Evolutionary conservation across 306 rosid genomes (phyloP).

Genomic region (Quillaja saponaria): DNA sequence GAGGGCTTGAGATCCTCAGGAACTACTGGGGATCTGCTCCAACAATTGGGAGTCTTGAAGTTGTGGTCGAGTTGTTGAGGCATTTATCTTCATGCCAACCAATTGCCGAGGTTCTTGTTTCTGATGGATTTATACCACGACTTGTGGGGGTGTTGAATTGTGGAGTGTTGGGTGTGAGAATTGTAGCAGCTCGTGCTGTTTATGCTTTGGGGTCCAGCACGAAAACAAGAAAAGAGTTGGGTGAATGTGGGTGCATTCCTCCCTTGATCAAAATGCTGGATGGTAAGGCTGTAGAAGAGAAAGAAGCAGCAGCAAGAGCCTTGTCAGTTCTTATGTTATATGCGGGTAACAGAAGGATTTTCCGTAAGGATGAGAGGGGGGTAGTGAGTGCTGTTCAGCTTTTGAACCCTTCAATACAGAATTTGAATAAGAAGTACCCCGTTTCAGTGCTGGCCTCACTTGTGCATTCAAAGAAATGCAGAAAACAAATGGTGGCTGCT

Average conservation of each 20-base stretch:
- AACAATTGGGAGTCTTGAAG: slow-evolving; percentile 57
- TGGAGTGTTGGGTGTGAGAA: slow-evolving; percentile 73
- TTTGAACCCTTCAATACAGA: slow-evolving; percentile 66
- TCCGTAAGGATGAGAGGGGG: slow-evolving; percentile 69
- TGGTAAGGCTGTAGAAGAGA: slow-evolving; percentile 85
- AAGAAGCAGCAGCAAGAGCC: slow-evolving; percentile 73
- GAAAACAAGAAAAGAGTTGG: slow-evolving; percentile 70
- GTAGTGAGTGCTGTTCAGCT: slow-evolving; percentile 66
- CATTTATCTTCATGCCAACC: slow-evolving; percentile 51
- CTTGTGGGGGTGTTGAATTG: slow-evolving; percentile 56
- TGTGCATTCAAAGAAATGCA: slow-evolving; percentile 63
- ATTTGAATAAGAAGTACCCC: slow-evolving; percentile 74
- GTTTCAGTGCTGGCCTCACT: slow-evolving; percentile 66
- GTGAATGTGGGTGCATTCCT: slow-evolving; percentile 65
- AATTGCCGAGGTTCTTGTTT: slow-evolving; percentile 58
- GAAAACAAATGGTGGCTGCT: slow-evolving; percentile 77
- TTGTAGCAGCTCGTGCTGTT: slow-evolving; percentile 65
- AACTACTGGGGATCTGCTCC: slow-evolving; percentile 77
- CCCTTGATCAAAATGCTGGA: slow-evolving; percentile 79
- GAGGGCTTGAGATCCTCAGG: slow-evolving; percentile 71
- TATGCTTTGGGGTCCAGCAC: slow-evolving; percentile 63
- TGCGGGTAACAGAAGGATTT: slow-evolving; percentile 53
- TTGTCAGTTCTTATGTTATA: slow-evolving; percentile 54
- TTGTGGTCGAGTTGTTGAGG: slow-evolving; percentile 59
- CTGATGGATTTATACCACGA: slow-evolving; percentile 58